Evolutionary conservation across 2,329 filamentous ascomycete species (phyloP).

Genomic region (Cladosporium cucumerinum): DNA sequence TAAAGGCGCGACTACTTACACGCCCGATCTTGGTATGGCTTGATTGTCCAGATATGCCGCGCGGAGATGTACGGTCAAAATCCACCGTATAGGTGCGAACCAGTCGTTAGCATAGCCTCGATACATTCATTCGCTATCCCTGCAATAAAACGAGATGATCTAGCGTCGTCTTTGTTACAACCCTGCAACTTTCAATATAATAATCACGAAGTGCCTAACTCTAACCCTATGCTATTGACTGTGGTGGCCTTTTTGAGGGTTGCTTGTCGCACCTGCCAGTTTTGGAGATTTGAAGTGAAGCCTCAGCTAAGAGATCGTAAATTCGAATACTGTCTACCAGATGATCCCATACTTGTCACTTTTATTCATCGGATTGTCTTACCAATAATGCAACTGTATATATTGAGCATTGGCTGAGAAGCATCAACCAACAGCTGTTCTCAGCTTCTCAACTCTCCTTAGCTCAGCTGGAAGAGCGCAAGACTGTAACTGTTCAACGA

Average conservation of each 20-base stretch:
- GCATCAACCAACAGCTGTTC: background rate
- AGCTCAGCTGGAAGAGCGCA: slow-evolving; percentile 11
- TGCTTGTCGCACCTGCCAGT: background rate
- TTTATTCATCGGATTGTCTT: no score
- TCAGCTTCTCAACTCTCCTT: slow-evolving; percentile 5
- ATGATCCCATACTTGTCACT: background rate
- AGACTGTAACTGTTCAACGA: slow-evolving; percentile 2
- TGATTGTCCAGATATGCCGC: background rate
- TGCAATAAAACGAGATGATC: no score
- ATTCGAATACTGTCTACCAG: background rate
- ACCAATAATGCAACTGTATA: no score
- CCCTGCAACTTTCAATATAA: no score
- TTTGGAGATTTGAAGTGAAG: background rate
- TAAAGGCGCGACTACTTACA: background rate
- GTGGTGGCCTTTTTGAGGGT: no score
- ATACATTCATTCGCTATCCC: no score
- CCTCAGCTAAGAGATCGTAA: background rate
- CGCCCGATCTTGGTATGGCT: background rate
- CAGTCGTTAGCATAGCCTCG: no score
- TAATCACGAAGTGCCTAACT: no score
- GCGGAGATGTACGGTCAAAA: background rate
- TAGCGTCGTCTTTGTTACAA: no score
- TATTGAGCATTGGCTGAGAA: no score
- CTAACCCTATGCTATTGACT: no score
- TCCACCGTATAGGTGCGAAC: background rate